Base-by-base conservation (phyloP, 1,284 basidiomycete species). In the Melampsora abietis-canadensis region DNA sequence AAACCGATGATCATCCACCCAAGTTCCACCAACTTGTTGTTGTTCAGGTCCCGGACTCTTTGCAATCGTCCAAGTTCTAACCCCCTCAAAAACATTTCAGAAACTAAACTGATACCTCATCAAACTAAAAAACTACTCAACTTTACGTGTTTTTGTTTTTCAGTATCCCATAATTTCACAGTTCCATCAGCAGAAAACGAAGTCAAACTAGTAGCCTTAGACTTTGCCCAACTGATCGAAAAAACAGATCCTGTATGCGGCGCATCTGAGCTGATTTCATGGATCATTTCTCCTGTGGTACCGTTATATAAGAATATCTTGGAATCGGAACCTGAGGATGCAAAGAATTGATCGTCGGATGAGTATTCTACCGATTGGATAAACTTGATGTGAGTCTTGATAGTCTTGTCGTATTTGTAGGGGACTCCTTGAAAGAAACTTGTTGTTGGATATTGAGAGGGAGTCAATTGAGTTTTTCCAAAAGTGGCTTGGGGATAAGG, bases 271-370 rank as follows among this genome's bases (percentile, higher is more conserved):
- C 85, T 85, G 60, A 92, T 81, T 79, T 92, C 89, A 24, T 84
- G 86, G 66, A 90, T 79, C 8, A 88, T 88, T 47, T 96, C 92
- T 1, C 94, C 94, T 2, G 87, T 89, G 82, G 91, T 89, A 37
- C 95, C 96, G 77, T 97, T 92, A 81, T 96, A 98, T 24, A 98
- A 79, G 83, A 96, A 91, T 17, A 86, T 84, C 83, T 94, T 95
- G 64, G 86, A 88, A 83, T 99, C 96, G 4, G 92, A 92, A 34
- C 93, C 95, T 17, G 92, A 93, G 62, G 92, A 94, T 17, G 88
- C 90, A 81, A 98, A 97, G 30, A 88, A 84, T 63, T 89, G 87
- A 3, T 93, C 94, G 44, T 88, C 88, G 0, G 89, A 88, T 0
- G 92, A 86, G 81, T 89, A 97, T 72, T 88, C 87, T 27, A 98